These are phyloP conservation scores for Vaccinium vitisidaea DNA, from an alignment of 148 eudicot species.

Conservation along the genomic window DNA sequence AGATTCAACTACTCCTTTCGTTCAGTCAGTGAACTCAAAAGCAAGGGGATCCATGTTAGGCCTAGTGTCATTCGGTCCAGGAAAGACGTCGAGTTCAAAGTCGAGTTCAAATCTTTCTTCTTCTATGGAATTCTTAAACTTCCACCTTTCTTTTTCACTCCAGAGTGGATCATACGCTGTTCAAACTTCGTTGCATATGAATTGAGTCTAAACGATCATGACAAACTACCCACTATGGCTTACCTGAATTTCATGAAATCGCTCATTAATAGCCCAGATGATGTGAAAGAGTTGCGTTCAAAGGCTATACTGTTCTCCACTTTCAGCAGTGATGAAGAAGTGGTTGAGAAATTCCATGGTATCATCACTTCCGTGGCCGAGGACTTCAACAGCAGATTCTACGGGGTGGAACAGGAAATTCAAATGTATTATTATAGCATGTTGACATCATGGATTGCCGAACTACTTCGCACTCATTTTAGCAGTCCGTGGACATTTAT, in stretches of 20 bases:
- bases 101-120: not conserved
- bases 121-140: constrained; percentile 1
- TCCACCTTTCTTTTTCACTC: not conserved
- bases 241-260: not conserved
- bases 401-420: not conserved
- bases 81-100: not conserved
- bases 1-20: not conserved
- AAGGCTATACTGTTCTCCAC: not conserved
- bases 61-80: not conserved
- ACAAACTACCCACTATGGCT: not conserved
- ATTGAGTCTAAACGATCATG: not conserved
- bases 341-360: not conserved
- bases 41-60: not conserved
- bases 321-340: not conserved
- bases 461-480: not conserved
- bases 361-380: not conserved
- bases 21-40: not conserved
- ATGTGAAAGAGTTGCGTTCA: not conserved
- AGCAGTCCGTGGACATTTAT: not conserved
- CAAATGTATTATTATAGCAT: not conserved
- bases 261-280: not conserved
- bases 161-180: not conserved
- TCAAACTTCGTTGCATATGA: not conserved
- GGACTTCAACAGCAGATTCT: not conserved
- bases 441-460: not conserved